Base-by-base conservation (phyloP, 306 rosid species). In the Senna siamea region DNA sequence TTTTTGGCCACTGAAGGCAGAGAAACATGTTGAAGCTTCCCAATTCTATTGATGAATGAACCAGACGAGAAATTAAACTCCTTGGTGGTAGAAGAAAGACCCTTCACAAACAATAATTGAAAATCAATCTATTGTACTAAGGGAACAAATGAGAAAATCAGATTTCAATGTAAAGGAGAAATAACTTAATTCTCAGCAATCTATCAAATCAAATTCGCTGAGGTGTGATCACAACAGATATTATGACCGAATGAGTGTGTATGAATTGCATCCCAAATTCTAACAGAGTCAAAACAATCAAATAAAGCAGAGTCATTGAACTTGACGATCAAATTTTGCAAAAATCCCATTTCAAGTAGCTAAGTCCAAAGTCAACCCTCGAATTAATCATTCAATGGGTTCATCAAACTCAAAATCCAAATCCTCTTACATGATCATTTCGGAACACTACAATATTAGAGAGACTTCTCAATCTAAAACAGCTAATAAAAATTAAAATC, bases 11-110 rank as follows among this genome's bases (percentile, higher is more conserved):
- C 75, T 54, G 75, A 78, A 22, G 83, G 65, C 66, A 76, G 63
- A 60, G 72, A 66, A 51, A 76, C 84, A 70, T n/a, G 76, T 30
- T 62, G 75, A 15, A 30, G 72, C 76, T 57, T 79, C 70, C 57
- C 73, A 66, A 78, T 77, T 71, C 70, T 81, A 70, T 69, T 76
- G 70, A 70, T 41, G 55, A 82, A 59, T 63, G 83, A 70, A 63
- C 80, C 63, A 0, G 80, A 82, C 56, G 64, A 54, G 81, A 83
- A 68, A 58, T 51, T 79, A 32, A 74, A 72, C 70, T 81, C 88
- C 77, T 34, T 84, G 68, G 50, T 44, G 19, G 61, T 28, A 74
- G 83, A 76, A 77, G 83, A 74, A 79, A 68, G 62, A 32, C 87
- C 91, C 91, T 92, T 50, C 74, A 56, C 30, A 54, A 28, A 72